Conservation (phyloP, 805 yeast species). For the Cyberlindnera maclurae region DNA sequence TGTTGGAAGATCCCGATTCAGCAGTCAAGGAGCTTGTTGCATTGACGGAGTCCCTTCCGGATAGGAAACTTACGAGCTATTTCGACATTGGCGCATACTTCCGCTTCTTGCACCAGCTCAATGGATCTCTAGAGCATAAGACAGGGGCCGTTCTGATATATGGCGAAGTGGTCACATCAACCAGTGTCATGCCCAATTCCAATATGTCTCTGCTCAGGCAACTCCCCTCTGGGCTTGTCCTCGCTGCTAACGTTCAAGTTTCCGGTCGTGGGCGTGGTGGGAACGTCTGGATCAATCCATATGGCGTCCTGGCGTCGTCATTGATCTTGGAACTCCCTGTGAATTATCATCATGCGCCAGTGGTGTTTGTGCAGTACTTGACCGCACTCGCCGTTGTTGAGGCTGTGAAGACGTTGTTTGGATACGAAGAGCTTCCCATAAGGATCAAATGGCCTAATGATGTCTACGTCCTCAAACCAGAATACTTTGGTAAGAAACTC, state of each 20-base stretch:
- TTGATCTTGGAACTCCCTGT: conserved; percentile 50
- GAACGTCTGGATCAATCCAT: conserved; percentile 91
- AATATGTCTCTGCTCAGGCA: conserved; percentile 52
- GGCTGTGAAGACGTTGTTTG: conserved; percentile 52
- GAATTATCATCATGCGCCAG: conserved; percentile 40
- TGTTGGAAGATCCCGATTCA: conserved; percentile 47
- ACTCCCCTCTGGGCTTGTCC: conserved; percentile 62
- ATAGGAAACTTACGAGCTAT: conserved; percentile 53
- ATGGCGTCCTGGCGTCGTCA: conserved; percentile 83
- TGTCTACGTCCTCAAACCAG: conserved; percentile 67
- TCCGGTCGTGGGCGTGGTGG: conserved; percentile 94
- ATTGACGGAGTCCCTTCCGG: conserved; percentile 41
- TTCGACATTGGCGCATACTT: conserved; percentile 61
- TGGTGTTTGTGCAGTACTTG: conserved; percentile 83
- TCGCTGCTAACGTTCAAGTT: conserved; percentile 75
- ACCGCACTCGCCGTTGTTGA: conserved; percentile 78
- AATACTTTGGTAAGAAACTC: conserved; percentile 36
- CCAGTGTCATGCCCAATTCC: conserved; percentile 68
- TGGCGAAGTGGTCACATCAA: conserved; percentile 87
- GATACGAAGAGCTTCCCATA: conserved; percentile 71
- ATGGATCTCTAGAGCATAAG: conserved; percentile 25
- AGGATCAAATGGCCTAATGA: conserved; percentile 97
- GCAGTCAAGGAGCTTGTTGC: conserved; percentile 51
- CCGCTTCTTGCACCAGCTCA: conserved; percentile 29
- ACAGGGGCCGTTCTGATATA: conserved; percentile 65